These are phyloP conservation scores for Suaeda aralocaspica DNA, from an alignment of 148 eudicot genomes.

Conservation along the genomic window DNA sequence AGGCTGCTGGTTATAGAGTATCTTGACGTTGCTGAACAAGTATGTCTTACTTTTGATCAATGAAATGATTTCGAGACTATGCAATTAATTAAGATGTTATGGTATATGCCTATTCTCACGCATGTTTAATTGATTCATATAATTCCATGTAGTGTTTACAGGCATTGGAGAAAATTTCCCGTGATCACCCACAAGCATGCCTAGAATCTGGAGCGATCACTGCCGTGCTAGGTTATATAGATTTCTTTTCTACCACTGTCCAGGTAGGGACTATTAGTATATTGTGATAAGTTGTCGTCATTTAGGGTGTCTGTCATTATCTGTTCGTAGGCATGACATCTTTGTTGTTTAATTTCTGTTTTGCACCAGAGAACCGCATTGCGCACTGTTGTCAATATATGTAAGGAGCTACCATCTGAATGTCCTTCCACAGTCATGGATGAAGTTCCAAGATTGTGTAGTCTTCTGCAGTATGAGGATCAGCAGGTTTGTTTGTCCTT, in stretches of 20 bases:
- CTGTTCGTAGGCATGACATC: not conserved
- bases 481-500: slow-evolving; percentile 49
- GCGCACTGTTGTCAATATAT: slow-evolving; percentile 76
- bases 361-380: slow-evolving; percentile 77
- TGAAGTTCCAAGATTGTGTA: slow-evolving; percentile 81
- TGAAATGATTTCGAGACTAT: not conserved
- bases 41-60: slow-evolving; percentile 29
- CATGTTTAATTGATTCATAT: slow-evolving; percentile 10
- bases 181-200: slow-evolving; percentile 76
- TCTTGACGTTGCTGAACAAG: slow-evolving; percentile 94
- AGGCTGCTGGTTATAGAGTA: slow-evolving; percentile 65
- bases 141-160: slow-evolving; percentile 76
- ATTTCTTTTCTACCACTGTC: slow-evolving; percentile 82
- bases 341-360: slow-evolving; percentile 10
- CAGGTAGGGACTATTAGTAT: slow-evolving; percentile 48
- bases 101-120: not conserved
- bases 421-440: slow-evolving; percentile 63
- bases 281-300: not conserved
- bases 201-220: slow-evolving; percentile 77
- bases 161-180: slow-evolving; percentile 92
- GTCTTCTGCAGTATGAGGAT: slow-evolving; percentile 86
- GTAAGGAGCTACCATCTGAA: slow-evolving; percentile 80
- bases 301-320: not conserved
- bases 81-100: not conserved
- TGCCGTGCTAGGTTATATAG: slow-evolving; percentile 77